A percentile compares a stretch with the other conserved stretches of the same genome.
phyloP scores from a whole-genome alignment of 306 rosid species.

The Benincasa hispida region DNA sequence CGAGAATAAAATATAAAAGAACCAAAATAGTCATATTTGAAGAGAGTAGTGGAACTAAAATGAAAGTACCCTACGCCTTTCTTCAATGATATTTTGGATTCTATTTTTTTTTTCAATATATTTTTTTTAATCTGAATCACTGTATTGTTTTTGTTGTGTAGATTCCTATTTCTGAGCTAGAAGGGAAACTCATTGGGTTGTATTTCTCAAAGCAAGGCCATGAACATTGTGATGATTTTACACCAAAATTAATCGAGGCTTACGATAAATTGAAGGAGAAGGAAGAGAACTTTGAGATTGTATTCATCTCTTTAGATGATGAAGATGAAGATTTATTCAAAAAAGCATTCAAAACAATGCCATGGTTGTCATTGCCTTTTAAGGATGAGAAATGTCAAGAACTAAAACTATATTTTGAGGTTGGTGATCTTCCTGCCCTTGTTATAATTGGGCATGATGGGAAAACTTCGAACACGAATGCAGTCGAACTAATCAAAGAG shows the following conservation, averaged over 20 bases:
- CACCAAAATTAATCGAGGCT: constrained; percentile 31
- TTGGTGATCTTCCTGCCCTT: constrained; percentile 38
- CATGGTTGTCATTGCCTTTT: constrained; percentile 57
- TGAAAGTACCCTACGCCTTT: no score
- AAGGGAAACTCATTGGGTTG: constrained; percentile 48
- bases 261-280: constrained; percentile 40
- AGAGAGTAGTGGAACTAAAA: no score
- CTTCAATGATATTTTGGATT: no score
- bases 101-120: no score
- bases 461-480: constrained; percentile 35
- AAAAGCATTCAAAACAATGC: constrained; percentile 22
- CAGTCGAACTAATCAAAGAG: constrained; percentile 32
- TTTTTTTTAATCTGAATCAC: no score
- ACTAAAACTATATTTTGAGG: constrained; percentile 31
- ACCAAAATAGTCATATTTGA: no score
- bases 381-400: constrained; percentile 32
- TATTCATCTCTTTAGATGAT: constrained; percentile 32
- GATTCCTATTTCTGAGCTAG: constrained; percentile 54
- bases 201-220: constrained; percentile 25
- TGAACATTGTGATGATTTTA: constrained; percentile 18
- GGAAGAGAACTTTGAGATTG: constrained; percentile 55
- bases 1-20: no score
- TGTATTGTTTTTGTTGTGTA: background rate
- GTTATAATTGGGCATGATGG: constrained; percentile 63
- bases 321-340: constrained; percentile 35